phyloP scores from a whole-genome alignment of 2,329 filamentous ascomycete genomes.

The Aspergillus sp. region DNA sequence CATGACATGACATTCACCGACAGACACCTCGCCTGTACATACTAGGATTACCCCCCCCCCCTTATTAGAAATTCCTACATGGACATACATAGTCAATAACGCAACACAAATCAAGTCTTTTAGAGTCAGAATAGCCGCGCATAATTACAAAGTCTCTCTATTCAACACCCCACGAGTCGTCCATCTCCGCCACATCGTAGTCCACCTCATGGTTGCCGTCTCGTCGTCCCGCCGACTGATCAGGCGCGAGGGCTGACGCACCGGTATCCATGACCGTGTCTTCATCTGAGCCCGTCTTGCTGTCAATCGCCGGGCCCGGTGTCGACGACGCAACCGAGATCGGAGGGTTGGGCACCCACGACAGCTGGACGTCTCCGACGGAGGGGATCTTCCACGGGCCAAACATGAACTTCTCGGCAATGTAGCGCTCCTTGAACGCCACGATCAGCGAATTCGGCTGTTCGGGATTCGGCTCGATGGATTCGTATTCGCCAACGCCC shows the following conservation, averaged over 20 bases:
- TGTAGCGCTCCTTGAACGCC: conserved; percentile 48
- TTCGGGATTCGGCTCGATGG: conserved; percentile 41
- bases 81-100: not conserved
- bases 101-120: no score
- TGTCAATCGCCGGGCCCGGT: conserved; percentile 15
- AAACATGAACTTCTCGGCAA: conserved; percentile 56
- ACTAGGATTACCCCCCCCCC: no score
- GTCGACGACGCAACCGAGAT: conserved; percentile 13
- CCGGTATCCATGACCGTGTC: conserved; percentile 32
- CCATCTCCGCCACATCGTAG: conserved; percentile 51
- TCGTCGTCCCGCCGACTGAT: conserved; percentile 15
- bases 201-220: conserved; percentile 40
- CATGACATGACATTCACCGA: no score
- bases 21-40: no score
- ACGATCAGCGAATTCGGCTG: conserved; percentile 41
- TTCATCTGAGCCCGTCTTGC: conserved; percentile 23
- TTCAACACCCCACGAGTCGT: conserved; percentile 41
- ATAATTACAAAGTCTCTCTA: not conserved
- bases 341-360: conserved; percentile 50
- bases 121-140: no score
- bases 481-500: conserved; percentile 47
- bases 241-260: conserved; percentile 12
- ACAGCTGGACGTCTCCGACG: conserved; percentile 53
- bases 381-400: conserved; percentile 47
- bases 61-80: not conserved